These are phyloP conservation scores for Saccharomyces hybrid DNA, from an alignment of 1,139 yeast genomes.

Conservation along the genomic window DNA sequence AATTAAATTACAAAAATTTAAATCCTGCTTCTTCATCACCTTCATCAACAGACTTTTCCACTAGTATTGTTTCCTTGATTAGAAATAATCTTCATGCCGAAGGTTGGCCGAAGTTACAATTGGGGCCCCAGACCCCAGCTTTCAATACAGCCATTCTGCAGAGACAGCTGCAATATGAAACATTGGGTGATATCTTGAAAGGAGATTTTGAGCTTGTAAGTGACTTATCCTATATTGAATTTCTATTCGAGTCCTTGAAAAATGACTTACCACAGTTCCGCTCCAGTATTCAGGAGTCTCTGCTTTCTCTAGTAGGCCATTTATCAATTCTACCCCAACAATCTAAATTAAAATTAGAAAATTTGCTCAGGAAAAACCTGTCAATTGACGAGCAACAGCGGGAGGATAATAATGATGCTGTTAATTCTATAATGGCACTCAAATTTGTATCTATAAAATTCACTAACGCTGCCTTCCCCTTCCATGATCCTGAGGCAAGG, in stretches of 20 bases:
- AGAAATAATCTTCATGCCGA: constrained; percentile 45
- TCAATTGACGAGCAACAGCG: constrained; percentile 22
- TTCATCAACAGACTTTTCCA: constrained; percentile 31
- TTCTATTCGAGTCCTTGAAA: constrained; percentile 64
- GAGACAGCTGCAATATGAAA: constrained; percentile 66
- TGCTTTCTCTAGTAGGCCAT: constrained; percentile 51
- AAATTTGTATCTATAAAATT: constrained; percentile 62
- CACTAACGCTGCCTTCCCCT: constrained; percentile 58
- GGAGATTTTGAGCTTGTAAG: constrained; percentile 42
- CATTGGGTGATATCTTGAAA: constrained; percentile 59
- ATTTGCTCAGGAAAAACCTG: constrained; percentile 38
- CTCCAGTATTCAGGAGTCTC: constrained; percentile 64
- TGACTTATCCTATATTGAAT: constrained; percentile 50
- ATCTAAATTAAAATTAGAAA: constrained; percentile 41
- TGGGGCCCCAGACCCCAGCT: constrained; percentile 28
- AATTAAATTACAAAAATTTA: constrained; percentile 24
- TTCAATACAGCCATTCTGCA: constrained; percentile 30
- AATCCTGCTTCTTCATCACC: constrained; percentile 16
- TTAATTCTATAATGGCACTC: constrained; percentile 35
- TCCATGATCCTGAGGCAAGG: constrained; percentile 63
- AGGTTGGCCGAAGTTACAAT: constrained; percentile 52
- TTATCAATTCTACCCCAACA: constrained; percentile 37
- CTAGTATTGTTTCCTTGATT: constrained; percentile 43
- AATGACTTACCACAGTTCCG: constrained; percentile 58
- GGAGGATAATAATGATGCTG: constrained; percentile 10